Evolutionary conservation across 2,329 filamentous ascomycete genomes (phyloP).

Genomic region (Parascedosporium putredinis): DNA sequence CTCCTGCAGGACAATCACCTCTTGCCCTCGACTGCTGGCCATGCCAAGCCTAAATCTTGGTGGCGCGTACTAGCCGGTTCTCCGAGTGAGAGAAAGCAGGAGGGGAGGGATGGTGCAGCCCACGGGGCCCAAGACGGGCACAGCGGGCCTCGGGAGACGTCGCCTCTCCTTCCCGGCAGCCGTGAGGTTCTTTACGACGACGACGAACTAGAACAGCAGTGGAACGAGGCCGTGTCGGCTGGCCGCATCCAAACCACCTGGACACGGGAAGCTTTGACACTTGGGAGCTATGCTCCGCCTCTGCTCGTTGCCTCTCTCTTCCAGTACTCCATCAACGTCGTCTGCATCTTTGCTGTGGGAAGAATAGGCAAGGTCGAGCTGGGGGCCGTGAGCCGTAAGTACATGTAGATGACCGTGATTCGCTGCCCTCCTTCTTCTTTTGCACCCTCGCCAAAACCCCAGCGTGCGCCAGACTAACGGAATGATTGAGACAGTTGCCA

Average conservation of each 20-base stretch:
- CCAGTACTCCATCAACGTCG: constrained; percentile 77
- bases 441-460: background rate
- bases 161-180: constrained; percentile 24
- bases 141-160: constrained; percentile 20
- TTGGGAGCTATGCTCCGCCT: constrained; percentile 60
- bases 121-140: background rate
- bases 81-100: constrained; percentile 28
- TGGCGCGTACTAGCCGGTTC: constrained; percentile 36
- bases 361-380: constrained; percentile 56
- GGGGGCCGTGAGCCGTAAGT: constrained; percentile 32
- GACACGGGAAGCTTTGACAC: constrained; percentile 77
- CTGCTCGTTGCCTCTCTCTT: constrained; percentile 65
- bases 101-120: constrained; percentile 29
- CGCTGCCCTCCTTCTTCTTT: background rate
- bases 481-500: constrained; percentile 26
- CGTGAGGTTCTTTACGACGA: constrained; percentile 27
- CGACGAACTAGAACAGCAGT: constrained; percentile 59
- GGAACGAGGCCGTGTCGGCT: constrained; percentile 74
- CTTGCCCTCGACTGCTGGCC: constrained; percentile 44
- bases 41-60: constrained; percentile 17
- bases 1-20: constrained; percentile 56
- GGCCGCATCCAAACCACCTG: constrained; percentile 83
- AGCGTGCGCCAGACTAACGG: background rate
- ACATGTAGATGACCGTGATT: background rate
- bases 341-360: constrained; percentile 69